Conservation (phyloP, 176 grass and related monocot species). For the Dendrocalamus sinicus region DNA sequence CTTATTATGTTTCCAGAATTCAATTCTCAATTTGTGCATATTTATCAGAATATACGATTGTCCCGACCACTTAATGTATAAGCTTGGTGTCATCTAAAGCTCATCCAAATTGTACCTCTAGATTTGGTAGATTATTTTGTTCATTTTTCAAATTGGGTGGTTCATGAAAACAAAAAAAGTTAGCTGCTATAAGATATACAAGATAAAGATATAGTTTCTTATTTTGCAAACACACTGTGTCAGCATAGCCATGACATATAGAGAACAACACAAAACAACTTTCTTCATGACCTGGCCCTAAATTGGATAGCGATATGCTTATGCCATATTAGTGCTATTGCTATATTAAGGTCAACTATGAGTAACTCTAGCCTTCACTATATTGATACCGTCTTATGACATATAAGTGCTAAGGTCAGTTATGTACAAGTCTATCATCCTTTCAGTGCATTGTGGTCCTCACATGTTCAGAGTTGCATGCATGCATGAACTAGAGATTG, state of each 20-base stretch:
- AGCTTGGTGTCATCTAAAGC: not conserved
- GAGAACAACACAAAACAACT: not conserved
- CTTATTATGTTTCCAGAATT: not conserved
- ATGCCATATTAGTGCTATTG: not conserved
- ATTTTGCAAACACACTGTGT: not conserved
- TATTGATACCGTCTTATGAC: not conserved
- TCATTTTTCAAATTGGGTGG: not conserved
- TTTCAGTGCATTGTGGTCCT: not conserved
- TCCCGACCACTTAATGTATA: not conserved
- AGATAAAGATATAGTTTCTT: not conserved
- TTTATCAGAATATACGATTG: not conserved
- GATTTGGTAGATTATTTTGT: slow-evolving; percentile 4
- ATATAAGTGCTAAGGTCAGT: not conserved
- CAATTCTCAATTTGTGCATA: not conserved
- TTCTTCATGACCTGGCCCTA: not conserved
- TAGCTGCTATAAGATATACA: not conserved
- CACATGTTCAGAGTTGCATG: not conserved
- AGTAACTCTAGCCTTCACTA: not conserved
- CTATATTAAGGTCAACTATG: not conserved
- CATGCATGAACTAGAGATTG: slow-evolving; percentile 1
- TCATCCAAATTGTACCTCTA: not conserved
- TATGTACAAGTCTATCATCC: not conserved
- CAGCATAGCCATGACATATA: not conserved
- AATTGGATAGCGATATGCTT: slow-evolving; percentile 10
- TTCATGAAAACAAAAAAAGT: slow-evolving; percentile 1